These are phyloP conservation scores for Xylaria polymorpha DNA, from an alignment of 2,329 filamentous ascomycete species.

Conservation along the genomic window DNA sequence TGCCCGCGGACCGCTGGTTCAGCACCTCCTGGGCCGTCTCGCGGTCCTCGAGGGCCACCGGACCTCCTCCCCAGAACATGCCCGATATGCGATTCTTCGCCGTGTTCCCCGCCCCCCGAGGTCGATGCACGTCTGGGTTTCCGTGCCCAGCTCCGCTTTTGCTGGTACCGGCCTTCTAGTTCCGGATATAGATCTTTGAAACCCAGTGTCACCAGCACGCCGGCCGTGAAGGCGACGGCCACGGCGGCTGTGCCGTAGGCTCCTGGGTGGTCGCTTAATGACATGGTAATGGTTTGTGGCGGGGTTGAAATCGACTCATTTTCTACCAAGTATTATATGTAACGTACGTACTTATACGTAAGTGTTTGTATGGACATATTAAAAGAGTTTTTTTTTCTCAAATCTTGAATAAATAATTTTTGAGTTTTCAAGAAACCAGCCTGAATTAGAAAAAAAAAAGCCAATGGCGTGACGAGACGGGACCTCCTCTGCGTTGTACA, in stretches of 20 bases:
- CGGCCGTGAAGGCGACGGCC: constrained; percentile 78
- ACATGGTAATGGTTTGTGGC: constrained; percentile 57
- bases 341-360: no score
- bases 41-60: constrained; percentile 67
- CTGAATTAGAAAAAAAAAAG: background rate
- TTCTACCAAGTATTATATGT: background rate
- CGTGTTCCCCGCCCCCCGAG: constrained; percentile 26
- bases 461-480: background rate
- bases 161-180: constrained; percentile 73
- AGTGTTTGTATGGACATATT: no score
- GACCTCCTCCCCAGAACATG: constrained; percentile 59
- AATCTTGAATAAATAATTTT: no score
- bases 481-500: no score
- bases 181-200: constrained; percentile 85
- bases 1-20: constrained; percentile 49
- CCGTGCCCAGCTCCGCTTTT: constrained; percentile 51
- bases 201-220: constrained; percentile 78
- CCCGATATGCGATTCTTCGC: constrained; percentile 55
- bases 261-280: constrained; percentile 69
- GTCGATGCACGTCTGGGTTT: constrained; percentile 23
- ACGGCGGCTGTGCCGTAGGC: constrained; percentile 74
- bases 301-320: constrained; percentile 20
- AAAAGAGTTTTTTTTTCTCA: background rate
- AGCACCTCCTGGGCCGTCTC: constrained; percentile 52
- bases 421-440: constrained; percentile 9